Evolutionary conservation across 306 rosid genomes (phyloP), one percentile per base, ranked within the genome.

Genomic region (Lithocarpus polystachyus): DNA sequence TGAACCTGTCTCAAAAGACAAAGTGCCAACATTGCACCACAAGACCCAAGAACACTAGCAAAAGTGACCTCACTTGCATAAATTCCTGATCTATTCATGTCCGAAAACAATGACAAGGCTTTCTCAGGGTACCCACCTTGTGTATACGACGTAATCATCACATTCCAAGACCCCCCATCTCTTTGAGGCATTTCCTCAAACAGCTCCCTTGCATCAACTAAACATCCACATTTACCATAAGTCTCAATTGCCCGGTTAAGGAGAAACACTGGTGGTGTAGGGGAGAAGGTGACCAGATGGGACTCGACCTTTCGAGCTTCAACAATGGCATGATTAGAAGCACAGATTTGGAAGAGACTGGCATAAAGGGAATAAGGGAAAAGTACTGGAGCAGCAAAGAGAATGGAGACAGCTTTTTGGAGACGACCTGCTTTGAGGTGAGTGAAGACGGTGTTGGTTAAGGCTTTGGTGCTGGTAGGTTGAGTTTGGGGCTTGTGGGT

Each of bases 101-200:
- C 35, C 15, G 51, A 13, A 26, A 90, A 90, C 75, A 84, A 67
- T 5, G 69, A 35, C 57, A 90, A 9, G 0, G 85, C 90, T 29
- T 89, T 82, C 3, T 69, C 55, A 0, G 90, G 86, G 75, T 48
- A 70, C 43, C 86, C 82, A 53, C 71, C 68, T 37, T 62, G 89
- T 0, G 91, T 56, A 77, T 80, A 88, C 4, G 91, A 95, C 0
- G 87, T 85, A 55, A 92, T 82, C 72, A 92, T 72, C 4, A 89
- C 88, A 74, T 92, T 92, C 95, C 97, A 92, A 2, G 97, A 83
- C 1, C 95, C 97, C 45, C 45, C 45, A 37, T 37, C 45, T 37
- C 45, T 37, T 37, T 37, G 45, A 37, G 45, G 45, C 45, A 37
- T 37, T 37, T 37, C 45, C 45, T 37, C 45, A 37, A 37, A 37